Conservation (phyloP, 371 early-diverging fungal genomes). For the Rhizopus delemar region DNA sequence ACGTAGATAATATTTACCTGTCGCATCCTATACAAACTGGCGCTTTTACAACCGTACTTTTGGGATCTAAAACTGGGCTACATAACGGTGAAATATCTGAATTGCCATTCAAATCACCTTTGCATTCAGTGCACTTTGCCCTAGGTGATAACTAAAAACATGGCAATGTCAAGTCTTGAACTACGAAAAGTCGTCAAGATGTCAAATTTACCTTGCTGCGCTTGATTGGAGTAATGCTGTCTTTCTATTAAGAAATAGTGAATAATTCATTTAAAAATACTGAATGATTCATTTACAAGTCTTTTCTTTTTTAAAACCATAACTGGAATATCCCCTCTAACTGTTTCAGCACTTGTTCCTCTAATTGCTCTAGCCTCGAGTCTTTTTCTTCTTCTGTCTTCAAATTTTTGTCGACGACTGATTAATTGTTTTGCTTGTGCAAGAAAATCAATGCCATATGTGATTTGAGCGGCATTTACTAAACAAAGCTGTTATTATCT, state of each 20-base stretch:
- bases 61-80: neutral
- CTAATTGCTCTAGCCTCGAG: neutral
- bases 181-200: neutral
- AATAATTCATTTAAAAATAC: too few relatives aligned
- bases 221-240: neutral
- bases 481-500: neutral
- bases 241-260: neutral
- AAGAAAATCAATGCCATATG: neutral
- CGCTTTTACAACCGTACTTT: neutral
- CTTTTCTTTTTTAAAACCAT: neutral
- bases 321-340: neutral
- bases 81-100: neutral
- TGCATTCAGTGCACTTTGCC: neutral
- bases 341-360: neutral
- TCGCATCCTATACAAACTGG: slow-evolving; percentile 1
- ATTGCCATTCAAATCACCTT: neutral
- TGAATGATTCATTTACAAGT: neutral
- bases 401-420: neutral
- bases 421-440: neutral
- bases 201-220: neutral
- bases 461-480: neutral
- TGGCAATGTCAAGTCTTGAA: neutral
- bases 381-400: neutral
- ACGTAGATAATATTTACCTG: neutral
- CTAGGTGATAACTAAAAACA: neutral